These are phyloP conservation scores for Aspergillus vadensis DNA, from an alignment of 2,329 filamentous ascomycete genomes.

Conservation along the genomic window DNA sequence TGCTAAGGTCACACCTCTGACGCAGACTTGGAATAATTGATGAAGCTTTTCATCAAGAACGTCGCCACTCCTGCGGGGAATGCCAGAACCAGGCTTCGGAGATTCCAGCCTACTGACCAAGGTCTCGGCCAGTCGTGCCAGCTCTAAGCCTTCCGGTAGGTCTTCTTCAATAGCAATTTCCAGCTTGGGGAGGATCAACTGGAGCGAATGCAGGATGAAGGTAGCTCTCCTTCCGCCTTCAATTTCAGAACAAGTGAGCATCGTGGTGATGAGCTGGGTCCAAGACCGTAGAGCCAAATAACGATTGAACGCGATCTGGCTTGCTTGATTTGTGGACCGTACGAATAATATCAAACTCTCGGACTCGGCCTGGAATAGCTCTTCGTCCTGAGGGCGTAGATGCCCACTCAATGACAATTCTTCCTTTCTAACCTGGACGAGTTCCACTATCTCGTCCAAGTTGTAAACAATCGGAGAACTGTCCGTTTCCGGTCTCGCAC, in stretches of 20 bases:
- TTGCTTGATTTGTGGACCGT: constrained; percentile 44
- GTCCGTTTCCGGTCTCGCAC: constrained; percentile 62
- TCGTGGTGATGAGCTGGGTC: constrained; percentile 80
- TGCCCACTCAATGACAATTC: constrained; percentile 44
- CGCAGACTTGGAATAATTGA: constrained; percentile 84
- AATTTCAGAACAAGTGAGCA: constrained; percentile 80
- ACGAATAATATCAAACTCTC: constrained; percentile 42
- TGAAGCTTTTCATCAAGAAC: constrained; percentile 86
- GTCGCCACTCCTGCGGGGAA: constrained; percentile 58
- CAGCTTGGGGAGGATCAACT: constrained; percentile 83
- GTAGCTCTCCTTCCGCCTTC: constrained; percentile 70
- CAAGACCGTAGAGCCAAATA: constrained; percentile 76
- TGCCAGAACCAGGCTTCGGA: constrained; percentile 40
- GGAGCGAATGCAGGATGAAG: constrained; percentile 82
- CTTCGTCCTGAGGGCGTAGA: constrained; percentile 47
- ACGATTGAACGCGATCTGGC: constrained; percentile 48
- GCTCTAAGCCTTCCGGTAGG: constrained; percentile 69
- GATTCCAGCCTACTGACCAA: constrained; percentile 50
- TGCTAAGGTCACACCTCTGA: constrained; percentile 76
- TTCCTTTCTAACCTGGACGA: constrained; percentile 61
- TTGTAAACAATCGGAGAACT: constrained; percentile 60
- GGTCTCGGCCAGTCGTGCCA: constrained; percentile 75
- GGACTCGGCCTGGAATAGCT: constrained; percentile 43
- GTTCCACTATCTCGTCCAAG: constrained; percentile 69
- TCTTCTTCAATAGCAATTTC: constrained; percentile 73